Evolutionary conservation across 2,329 filamentous ascomycete species (phyloP), one percentile per base, ranked within the genome.

Genomic region (Aureobasidium musti): DNA sequence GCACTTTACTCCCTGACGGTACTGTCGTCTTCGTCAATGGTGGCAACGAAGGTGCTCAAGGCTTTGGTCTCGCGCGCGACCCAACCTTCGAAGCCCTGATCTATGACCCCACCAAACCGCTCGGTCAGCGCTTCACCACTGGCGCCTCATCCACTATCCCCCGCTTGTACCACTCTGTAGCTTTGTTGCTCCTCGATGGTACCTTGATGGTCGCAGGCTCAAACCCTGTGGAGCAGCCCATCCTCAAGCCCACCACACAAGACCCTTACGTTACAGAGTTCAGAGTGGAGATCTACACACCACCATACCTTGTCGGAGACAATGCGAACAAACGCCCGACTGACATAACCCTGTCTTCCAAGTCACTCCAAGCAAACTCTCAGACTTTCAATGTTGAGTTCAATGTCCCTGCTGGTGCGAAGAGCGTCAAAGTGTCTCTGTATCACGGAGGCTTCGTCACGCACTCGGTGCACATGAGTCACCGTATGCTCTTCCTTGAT

Each of bases 371-470:
- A 53, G 76, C 81, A 10, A 76, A 82, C 69, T 73, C 79, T 2
- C 78, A 75, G 7, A 77, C 71, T 2, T 85, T 86, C 73, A 77
- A 73, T 8, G 75, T 86, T 69, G 76, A 73, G 6, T 86, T 87
- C 73, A 81, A 72, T 14, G 77, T 77, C 17, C 79, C 80, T 21
- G 69, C 76, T 45, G 77, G 75, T 50, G 78, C 81, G 2, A 77
- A 81, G 69, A 73, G 71, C 2, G 76, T 83, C 63, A 82, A 83
- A 71, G 78, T 86, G 21, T 76, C 79, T 4, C 79, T 87, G 33
- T 86, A 86, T 73, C 81, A 86, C 71, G 83, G 83, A 61, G 85
- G 85, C 4, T 87, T 85, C 70, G 82, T 86, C 49, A 87, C 85
- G 39, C 85, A 87, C 73, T 82, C 80, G 1, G 72, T 87, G 28